A percentile compares a stretch with the other conserved stretches of the same genome.
Evolutionary conservation across 1,284 basidiomycete genomes (phyloP).

Genomic region (Caloboletus inedulis): DNA sequence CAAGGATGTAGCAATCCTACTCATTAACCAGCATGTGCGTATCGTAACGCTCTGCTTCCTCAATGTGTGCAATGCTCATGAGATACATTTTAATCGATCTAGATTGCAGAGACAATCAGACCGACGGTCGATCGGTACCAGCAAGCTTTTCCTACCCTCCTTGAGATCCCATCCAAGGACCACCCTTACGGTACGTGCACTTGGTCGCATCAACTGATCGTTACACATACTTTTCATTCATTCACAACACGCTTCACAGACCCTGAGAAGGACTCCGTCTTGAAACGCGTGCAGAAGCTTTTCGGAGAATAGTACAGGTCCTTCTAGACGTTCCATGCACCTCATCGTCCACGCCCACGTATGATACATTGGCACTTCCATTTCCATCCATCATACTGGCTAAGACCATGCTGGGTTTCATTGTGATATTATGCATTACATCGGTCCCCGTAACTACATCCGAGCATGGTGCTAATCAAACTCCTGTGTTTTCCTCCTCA

Average conservation of each 20-base stretch:
- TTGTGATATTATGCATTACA: conserved; percentile 26
- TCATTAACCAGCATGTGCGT: conserved; percentile 95
- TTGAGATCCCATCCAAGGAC: conserved; percentile 97
- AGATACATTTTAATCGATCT: conserved; percentile 14
- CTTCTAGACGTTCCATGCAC: conserved; percentile 11
- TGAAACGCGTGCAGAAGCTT: conserved; percentile 97
- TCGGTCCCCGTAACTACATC: conserved; percentile 17
- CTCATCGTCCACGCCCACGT: conserved; percentile 11
- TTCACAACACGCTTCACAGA: conserved; percentile 51
- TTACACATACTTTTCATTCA: conserved; percentile 20
- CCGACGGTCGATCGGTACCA: conserved; percentile 94
- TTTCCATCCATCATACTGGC: conserved; percentile 8
- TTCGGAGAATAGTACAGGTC: conserved; percentile 70
- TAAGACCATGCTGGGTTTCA: conserved; percentile 17
- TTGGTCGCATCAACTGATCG: not conserved
- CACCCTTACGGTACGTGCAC: conserved; percentile 77
- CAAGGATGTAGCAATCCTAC: conserved; percentile 89
- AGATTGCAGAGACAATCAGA: conserved; percentile 97
- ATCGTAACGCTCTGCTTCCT: conserved; percentile 6
- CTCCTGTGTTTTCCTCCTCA: conserved; percentile 5
- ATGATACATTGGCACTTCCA: conserved; percentile 10
- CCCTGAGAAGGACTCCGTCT: conserved; percentile 93
- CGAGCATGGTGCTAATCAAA: conserved; percentile 11
- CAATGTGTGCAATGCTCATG: conserved; percentile 7
- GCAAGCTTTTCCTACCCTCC: conserved; percentile 92